Conservation (phyloP, 768 basidiomycete genomes). For the Lactifluus volemus region DNA sequence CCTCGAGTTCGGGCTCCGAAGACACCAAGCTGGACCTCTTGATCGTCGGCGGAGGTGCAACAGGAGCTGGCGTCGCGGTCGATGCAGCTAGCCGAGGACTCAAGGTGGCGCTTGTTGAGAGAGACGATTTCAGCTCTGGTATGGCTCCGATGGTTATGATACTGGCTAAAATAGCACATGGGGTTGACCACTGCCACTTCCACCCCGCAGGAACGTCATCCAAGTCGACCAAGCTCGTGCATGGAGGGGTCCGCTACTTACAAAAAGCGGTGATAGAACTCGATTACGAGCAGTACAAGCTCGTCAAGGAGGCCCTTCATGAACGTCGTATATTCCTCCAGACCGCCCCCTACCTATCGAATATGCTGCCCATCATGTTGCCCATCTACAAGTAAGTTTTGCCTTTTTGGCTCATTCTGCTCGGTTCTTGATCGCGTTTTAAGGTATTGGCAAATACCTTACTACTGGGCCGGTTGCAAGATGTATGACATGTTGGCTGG, state of each 20-base stretch:
- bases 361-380: constrained; percentile 94
- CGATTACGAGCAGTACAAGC: constrained; percentile 94
- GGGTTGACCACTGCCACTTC: no score
- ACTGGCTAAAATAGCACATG: not conserved
- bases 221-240: constrained; percentile 96
- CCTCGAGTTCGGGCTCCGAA: constrained; percentile 28
- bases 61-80: constrained; percentile 92
- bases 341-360: constrained; percentile 87
- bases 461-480: constrained; percentile 93
- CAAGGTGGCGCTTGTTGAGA: constrained; percentile 87
- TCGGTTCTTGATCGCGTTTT: not conserved
- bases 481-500: constrained; percentile 94
- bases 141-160: constrained; percentile 18
- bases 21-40: constrained; percentile 67
- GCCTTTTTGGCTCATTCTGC: not conserved
- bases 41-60: constrained; percentile 91
- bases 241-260: constrained; percentile 94
- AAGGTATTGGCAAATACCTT: constrained; percentile 95
- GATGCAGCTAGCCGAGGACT: constrained; percentile 90
- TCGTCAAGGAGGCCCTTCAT: constrained; percentile 90
- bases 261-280: constrained; percentile 95
- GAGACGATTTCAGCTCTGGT: constrained; percentile 90
- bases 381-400: constrained; percentile 80
- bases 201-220: constrained; percentile 71
- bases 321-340: constrained; percentile 92